Percentiles rank a stretch among this genome's conserved stretches.
These are phyloP conservation scores for Fusarium gaditjirri DNA, from an alignment of 2,329 filamentous ascomycete genomes.

Conservation along the genomic window DNA sequence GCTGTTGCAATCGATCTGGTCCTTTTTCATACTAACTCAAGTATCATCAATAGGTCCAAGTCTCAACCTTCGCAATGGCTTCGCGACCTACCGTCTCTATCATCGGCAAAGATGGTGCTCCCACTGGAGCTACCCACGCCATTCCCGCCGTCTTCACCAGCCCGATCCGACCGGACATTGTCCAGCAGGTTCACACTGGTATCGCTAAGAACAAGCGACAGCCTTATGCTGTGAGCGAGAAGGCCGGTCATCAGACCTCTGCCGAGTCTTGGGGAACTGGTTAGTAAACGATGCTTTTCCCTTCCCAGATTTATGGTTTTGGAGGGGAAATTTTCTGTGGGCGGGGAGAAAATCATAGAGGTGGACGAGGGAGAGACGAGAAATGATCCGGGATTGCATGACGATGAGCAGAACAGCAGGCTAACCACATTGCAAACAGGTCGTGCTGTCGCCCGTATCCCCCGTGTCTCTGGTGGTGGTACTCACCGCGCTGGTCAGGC, in stretches of 20 bases:
- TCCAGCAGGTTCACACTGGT: slow-evolving; percentile 98
- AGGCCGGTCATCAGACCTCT: slow-evolving; percentile 99
- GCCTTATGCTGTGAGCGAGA: slow-evolving; percentile 99
- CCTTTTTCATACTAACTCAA: slow-evolving; percentile 34
- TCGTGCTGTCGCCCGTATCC: slow-evolving; percentile 99
- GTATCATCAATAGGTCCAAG: slow-evolving; percentile 47
- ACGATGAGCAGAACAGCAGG: background rate
- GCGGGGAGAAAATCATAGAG: slow-evolving; percentile 6
- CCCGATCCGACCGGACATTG: slow-evolving; percentile 98
- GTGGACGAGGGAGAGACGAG: background rate
- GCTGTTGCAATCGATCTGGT: slow-evolving; percentile 9
- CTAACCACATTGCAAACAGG: slow-evolving; percentile 63
- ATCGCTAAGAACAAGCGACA: slow-evolving; percentile 99
- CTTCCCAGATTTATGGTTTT: slow-evolving; percentile 2
- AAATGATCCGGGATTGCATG: background rate
- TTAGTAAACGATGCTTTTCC: slow-evolving; percentile 61
- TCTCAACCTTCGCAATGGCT: slow-evolving; percentile 76
- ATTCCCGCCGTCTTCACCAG: slow-evolving; percentile 97
- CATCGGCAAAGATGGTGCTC: slow-evolving; percentile 93
- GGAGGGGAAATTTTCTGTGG: slow-evolving; percentile 33
- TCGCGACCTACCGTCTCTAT: slow-evolving; percentile 98
- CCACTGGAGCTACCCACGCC: slow-evolving; percentile 88
- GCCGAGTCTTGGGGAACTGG: slow-evolving; percentile 99
- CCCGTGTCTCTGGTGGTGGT: slow-evolving; percentile 99
- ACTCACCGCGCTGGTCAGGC: slow-evolving; percentile 99